A percentile compares a stretch with the other conserved stretches of the same genome.
Evolutionary conservation across 306 rosid species (phyloP).

Genomic region (Medicago ruthenica): DNA sequence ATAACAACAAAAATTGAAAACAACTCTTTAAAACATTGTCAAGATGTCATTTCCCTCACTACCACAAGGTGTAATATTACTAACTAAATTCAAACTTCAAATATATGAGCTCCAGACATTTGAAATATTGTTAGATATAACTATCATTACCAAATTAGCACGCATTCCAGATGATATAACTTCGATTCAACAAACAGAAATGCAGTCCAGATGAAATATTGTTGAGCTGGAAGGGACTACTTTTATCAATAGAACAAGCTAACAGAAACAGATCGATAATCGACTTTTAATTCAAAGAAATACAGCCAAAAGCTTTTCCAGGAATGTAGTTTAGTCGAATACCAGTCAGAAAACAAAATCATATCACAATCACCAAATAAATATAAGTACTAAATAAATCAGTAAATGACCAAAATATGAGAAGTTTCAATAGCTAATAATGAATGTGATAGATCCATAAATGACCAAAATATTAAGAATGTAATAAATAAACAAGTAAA

Average conservation of each 20-base stretch:
- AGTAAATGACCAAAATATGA: background rate
- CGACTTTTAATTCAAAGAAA: background rate
- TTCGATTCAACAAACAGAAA: background rate
- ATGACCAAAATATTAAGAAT: background rate
- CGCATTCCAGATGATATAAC: background rate
- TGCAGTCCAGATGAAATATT: background rate
- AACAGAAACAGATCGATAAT: background rate
- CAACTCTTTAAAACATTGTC: background rate
- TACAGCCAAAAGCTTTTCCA: background rate
- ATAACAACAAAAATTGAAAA: conserved; percentile 22
- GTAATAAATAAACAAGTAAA: background rate
- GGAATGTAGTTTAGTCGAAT: background rate
- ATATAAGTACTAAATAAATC: background rate
- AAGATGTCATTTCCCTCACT: background rate
- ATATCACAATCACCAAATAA: background rate
- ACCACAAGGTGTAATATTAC: background rate
- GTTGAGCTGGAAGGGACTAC: background rate
- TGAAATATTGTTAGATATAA: conserved; percentile 11
- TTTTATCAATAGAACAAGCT: background rate
- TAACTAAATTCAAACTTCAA: background rate
- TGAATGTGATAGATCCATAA: background rate
- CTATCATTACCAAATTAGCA: background rate
- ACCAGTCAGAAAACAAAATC: background rate
- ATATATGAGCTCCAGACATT: background rate
- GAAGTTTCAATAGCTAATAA: background rate